Conservation (phyloP, 176 grass and related monocot species). For the Oryza coarctata region DNA sequence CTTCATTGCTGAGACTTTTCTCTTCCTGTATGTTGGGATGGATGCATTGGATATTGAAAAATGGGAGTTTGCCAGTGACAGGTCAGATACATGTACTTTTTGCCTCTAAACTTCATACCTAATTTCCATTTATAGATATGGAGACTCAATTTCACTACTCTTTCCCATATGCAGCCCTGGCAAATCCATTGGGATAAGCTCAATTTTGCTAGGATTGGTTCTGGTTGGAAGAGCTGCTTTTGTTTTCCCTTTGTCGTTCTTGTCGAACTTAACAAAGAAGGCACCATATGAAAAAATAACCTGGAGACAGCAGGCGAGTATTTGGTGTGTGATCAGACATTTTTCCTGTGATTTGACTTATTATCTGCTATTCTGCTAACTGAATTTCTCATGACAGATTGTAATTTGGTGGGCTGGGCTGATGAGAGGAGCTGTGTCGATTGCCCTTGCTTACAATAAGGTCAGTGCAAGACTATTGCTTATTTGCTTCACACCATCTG, state of each 20-base stretch:
- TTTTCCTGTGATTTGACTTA: not conserved
- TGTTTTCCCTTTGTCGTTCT: slow-evolving; percentile 91
- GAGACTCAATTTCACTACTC: slow-evolving; percentile 3
- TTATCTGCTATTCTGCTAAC: slow-evolving; percentile 18
- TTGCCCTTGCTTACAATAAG: slow-evolving; percentile 99
- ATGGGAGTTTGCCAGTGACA: slow-evolving; percentile 86
- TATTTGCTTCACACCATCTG: not conserved
- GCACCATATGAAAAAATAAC: slow-evolving; percentile 62
- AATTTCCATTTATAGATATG: not conserved
- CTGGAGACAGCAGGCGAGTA: slow-evolving; percentile 74
- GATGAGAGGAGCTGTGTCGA: slow-evolving; percentile 99
- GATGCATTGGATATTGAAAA: slow-evolving; percentile 98
- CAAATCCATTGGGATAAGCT: slow-evolving; percentile 83
- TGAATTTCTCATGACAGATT: slow-evolving; percentile 50
- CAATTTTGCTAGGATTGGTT: slow-evolving; percentile 85
- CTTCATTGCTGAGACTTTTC: slow-evolving; percentile 92
- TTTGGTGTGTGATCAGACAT: not conserved
- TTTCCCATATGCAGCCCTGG: slow-evolving; percentile 65
- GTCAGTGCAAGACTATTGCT: slow-evolving; percentile 45
- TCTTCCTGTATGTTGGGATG: slow-evolving; percentile 98
- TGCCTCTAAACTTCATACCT: not conserved
- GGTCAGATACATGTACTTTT: slow-evolving; percentile 45
- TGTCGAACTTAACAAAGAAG: slow-evolving; percentile 92
- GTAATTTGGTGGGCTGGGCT: slow-evolving; percentile 98
- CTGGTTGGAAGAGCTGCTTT: slow-evolving; percentile 92